Percentiles rank a stretch among this genome's conserved stretches.
phyloP scores from a whole-genome alignment of 2,329 filamentous ascomycete genomes.

The Cyphellophora attinorum region DNA sequence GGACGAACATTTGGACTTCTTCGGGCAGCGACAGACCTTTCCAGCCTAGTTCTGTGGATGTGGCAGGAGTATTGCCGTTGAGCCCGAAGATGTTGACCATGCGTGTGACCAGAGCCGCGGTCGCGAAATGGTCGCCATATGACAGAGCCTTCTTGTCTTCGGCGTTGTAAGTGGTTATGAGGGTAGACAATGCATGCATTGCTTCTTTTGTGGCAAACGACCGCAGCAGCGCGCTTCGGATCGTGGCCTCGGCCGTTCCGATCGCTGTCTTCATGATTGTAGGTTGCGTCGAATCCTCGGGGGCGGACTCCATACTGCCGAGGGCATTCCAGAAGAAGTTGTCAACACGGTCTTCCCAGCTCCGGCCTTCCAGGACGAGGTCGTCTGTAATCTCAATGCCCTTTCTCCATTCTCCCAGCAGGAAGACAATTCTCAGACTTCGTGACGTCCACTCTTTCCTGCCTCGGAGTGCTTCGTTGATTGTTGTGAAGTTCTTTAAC shows the following conservation, averaged over 20 bases:
- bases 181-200: conserved; percentile 66
- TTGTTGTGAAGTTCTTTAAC: conserved; percentile 92
- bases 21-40: conserved; percentile 54
- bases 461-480: conserved; percentile 63
- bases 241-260: conserved; percentile 43
- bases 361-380: conserved; percentile 62
- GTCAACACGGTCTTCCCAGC: conserved; percentile 73
- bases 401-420: conserved; percentile 83
- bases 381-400: conserved; percentile 84
- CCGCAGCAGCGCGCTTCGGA: conserved; percentile 62
- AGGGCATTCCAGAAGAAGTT: conserved; percentile 45
- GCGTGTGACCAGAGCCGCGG: conserved; percentile 71
- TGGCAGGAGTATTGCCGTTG: conserved; percentile 28
- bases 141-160: conserved; percentile 37
- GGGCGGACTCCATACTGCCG: conserved; percentile 40
- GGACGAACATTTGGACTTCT: conserved; percentile 50
- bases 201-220: conserved; percentile 79
- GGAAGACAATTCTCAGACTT: conserved; percentile 72
- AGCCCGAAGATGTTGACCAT: conserved; percentile 80
- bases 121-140: conserved; percentile 36
- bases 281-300: conserved; percentile 24
- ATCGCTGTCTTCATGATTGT: conserved; percentile 34
- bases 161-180: conserved; percentile 69
- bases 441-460: conserved; percentile 65
- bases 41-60: conserved; percentile 48